Evolutionary conservation across 148 eudicot genomes (phyloP), one percentile per base, ranked within the genome.

Genomic region (Rheum nobile): DNA sequence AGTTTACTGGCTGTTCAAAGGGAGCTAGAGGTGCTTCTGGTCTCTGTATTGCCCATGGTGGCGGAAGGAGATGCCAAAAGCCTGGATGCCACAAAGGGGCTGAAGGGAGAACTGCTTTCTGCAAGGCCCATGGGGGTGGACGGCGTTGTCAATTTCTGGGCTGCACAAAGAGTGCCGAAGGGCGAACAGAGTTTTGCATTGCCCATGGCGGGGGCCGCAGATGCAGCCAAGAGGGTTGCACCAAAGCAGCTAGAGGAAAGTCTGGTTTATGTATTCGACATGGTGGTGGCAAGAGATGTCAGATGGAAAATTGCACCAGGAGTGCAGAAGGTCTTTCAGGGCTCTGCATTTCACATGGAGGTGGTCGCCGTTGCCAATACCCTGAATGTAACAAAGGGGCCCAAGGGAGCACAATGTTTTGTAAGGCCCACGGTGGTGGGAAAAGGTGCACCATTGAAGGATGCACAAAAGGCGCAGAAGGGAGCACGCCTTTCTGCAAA

Each of bases 121-220:
- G 98, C 90, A 94, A 94, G 83, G 98, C 98, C 46, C 98, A 94
- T 76, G 98, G 98, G 2, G 98, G 98, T 57, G 98, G 98, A 74
- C 90, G 98, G 3, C 76, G 98, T 74, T 94, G 98, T 71, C 91
- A 89, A 67, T 87, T 80, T 57, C 83, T 85, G 48, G 97, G 89
- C 22, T 91, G 97, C 79, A 88, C 86, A 34, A 89, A 85, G 78
- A 91, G 94, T 63, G 97, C 97, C 7, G 97, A 91, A 79, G 94
- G 97, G 8, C 82, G 87, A 0, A 91, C 94, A 2, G 83, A 83
- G 71, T 81, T 47, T 63, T 91, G 97, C 80, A 91, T 91, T 39
- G 83, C 79, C 41, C 97, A 91, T 78, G 97, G 97, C 5, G 97
- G 97, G 41, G 97, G 97, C 35, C 84, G 80, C 67, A 80, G 97